Percentiles rank a stretch among this genome's conserved stretches.
Conservation (phyloP, 306 rosid genomes). For the Lupinus albus region DNA sequence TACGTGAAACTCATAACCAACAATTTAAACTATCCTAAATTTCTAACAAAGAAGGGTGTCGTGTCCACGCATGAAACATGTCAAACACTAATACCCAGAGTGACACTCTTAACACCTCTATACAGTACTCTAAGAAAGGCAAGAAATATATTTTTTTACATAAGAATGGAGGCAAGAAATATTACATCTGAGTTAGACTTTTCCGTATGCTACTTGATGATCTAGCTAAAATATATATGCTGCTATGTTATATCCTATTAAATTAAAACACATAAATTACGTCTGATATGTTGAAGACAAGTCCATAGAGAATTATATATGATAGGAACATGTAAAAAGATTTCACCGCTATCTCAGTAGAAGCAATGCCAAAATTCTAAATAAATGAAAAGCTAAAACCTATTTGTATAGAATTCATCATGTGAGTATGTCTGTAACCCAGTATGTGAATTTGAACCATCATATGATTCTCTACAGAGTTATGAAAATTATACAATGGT, state of each 20-base stretch:
- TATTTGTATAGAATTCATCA: not conserved
- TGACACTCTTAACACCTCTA: not conserved
- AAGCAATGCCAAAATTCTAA: not conserved
- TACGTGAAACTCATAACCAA: not conserved
- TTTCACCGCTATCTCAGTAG: not conserved
- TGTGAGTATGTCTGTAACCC: not conserved
- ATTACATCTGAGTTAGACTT: not conserved
- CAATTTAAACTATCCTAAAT: slow-evolving; percentile 15
- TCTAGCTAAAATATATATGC: not conserved
- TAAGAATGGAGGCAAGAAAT: not conserved
- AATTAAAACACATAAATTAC: slow-evolving; percentile 11
- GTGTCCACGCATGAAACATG: not conserved
- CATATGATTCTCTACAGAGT: slow-evolving; percentile 6
- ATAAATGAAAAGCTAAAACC: slow-evolving; percentile 13
- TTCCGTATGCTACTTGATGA: slow-evolving; percentile 3
- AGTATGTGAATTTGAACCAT: not conserved
- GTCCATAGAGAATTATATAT: slow-evolving; percentile 23
- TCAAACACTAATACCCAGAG: slow-evolving; percentile 20
- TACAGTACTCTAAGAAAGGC: not conserved
- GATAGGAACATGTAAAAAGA: slow-evolving; percentile 14
- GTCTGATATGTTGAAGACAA: not conserved
- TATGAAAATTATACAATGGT: not conserved
- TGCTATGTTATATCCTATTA: not conserved
- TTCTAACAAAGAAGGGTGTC: not conserved
- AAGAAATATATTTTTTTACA: too few relatives aligned